These are phyloP conservation scores for Cucurbita maxima DNA, from an alignment of 306 rosid genomes.

Conservation along the genomic window DNA sequence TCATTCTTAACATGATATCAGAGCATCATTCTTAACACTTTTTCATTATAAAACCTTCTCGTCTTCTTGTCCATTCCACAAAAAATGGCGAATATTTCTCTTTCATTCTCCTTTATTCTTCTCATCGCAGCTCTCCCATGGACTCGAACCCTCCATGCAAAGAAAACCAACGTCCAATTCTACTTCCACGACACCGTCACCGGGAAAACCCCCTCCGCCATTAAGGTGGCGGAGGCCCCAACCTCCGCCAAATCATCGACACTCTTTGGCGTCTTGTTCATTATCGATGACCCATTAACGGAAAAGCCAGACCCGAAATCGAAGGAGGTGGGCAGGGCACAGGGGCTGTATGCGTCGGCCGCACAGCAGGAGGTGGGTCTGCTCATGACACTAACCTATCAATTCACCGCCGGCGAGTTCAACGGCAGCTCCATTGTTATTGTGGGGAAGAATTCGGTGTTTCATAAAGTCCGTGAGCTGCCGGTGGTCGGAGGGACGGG, in stretches of 20 bases:
- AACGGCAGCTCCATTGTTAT: slow-evolving; percentile 48
- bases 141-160: slow-evolving; percentile 11
- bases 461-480: slow-evolving; percentile 49
- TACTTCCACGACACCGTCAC: slow-evolving; percentile 69
- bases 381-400: slow-evolving; percentile 46
- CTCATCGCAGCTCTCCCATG: background rate
- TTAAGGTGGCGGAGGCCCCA: slow-evolving; percentile 37
- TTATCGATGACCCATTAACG: slow-evolving; percentile 62
- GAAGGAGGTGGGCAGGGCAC: slow-evolving; percentile 58
- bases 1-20: no score
- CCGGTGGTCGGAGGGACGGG: slow-evolving; percentile 73
- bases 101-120: slow-evolving; percentile 1
- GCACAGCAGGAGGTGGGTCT: slow-evolving; percentile 47
- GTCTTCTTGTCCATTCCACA: no score
- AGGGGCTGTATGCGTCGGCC: slow-evolving; percentile 56
- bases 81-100: slow-evolving; percentile 24
- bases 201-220: slow-evolving; percentile 49
- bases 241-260: slow-evolving; percentile 24
- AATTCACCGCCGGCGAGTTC: slow-evolving; percentile 39
- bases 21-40: no score
- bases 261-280: slow-evolving; percentile 37
- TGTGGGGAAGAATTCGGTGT: slow-evolving; percentile 39
- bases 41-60: no score
- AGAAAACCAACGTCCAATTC: slow-evolving; percentile 43
- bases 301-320: slow-evolving; percentile 61